Base-by-base conservation (phyloP, 768 basidiomycete species). In the Porphyrellus cyaneotinctus region DNA sequence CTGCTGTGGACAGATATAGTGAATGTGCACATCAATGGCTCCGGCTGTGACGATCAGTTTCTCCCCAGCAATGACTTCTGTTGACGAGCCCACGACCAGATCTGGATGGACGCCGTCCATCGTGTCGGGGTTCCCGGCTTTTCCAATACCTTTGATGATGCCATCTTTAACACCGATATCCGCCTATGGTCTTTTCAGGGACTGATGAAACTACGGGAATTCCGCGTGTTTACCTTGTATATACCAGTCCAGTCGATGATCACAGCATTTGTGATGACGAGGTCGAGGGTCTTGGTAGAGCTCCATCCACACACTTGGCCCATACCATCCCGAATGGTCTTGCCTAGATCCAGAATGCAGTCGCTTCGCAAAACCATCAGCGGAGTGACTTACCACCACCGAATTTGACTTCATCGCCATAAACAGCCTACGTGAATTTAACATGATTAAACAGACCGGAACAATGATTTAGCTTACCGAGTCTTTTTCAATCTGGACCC, bases 331-430 rank as follows among this genome's bases (percentile, higher is more conserved):
- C 95, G 86, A 47, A 98, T 89, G 1, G 87, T 81, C 72, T 98
- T 97, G 17, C 94, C 91, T 91, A 56, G 7, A 14, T 31, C 11
- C n/a, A 20, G 30, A 12, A 44, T 43, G 39, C 22, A 47, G 41
- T 36, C 42, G 15, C 18, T 10, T 20, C 23, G 30, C 28, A 28
- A 39, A 38, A 14, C 17, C 1, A 6, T 48, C 36, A 20, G 23
- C 20, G 8, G 12, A 0, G 41, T 14, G 37, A 54, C 72, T 56
- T 62, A 84, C 92, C 95, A 63, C 94, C 95, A 9, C 97, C 97
- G 62, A 99, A 99, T 72, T 97, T 98, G 72, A 91, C 88, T 71
- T 98, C 95, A 53, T 98, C 95, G 2, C 95, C 97, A 64, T 97
- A 95, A 4, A 83, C 74, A 6, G 95, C 89, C 84, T 91, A 52